Base-by-base conservation (phyloP, 257 asterid genomes). In the Henckelia pumila region DNA sequence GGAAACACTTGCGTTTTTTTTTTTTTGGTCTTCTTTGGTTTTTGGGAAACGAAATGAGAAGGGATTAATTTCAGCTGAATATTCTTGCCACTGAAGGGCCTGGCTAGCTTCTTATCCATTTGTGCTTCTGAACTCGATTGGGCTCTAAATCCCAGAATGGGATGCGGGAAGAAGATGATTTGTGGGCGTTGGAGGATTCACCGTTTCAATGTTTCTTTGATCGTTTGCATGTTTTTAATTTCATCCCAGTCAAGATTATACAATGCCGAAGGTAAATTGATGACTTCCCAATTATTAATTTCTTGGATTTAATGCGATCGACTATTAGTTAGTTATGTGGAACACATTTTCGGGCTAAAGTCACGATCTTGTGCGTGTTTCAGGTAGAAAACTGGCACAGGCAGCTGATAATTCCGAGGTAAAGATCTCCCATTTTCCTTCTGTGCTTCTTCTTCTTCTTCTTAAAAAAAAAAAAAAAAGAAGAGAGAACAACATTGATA, bases 361-460 rank as follows among this genome's bases (percentile, higher is more conserved):
- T 59, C 56, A 20, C 40, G 13, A 14, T 64, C 53, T 49, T 75
- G 63, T 37, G 1, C 44, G 19, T 50, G 56, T 75, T 83, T 75
- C 87, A 85, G 96, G 92, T 63, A 78, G 91, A 65, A 73, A 68
- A 57, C 30, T 83, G 19, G 61, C 55, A 33, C 72, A 53, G 67
- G 65, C 67, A 3, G 29, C 63, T 14, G 75, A 56, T 50, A 69
- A 68, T 67, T 65, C 76, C 28, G 40, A 85, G 86, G 90, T 89
- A 68, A 63, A 56, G 1, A 24, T 35, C 0, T 6, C 0, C 33
- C 16, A 20, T 21, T 55, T 20, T 9, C 13, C 6, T 20, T 68
- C 2, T 30, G 25, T 30, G 23, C 44, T 7, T n/a, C 5, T 68
- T 52, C 23, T 6, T 64, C 25, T 28, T 28, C n/a, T n/a, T n/a